A percentile compares a stretch with the other conserved stretches of the same genome.
phyloP scores from a whole-genome alignment of 2,329 filamentous ascomycete species.

The Phialophora expanda region DNA sequence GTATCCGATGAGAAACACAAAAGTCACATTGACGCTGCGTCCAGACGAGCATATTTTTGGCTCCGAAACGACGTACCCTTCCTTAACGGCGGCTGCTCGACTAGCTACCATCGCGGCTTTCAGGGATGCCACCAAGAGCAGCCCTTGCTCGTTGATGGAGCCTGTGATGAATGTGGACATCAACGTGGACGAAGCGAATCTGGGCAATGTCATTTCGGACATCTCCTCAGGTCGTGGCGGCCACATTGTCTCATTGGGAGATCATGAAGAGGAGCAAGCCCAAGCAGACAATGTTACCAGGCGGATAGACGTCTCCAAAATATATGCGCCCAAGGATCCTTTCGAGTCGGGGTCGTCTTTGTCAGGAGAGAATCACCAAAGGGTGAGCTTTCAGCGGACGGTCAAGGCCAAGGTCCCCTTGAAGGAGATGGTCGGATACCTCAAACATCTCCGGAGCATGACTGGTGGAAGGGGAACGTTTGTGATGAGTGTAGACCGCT shows the following conservation, averaged over 20 bases:
- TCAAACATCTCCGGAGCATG: slow-evolving; percentile 84
- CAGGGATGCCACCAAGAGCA: slow-evolving; percentile 61
- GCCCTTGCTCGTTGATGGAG: slow-evolving; percentile 75
- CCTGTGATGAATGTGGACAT: slow-evolving; percentile 93
- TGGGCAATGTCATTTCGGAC: slow-evolving; percentile 83
- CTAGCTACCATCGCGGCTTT: slow-evolving; percentile 73
- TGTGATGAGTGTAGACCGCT: slow-evolving; percentile 74
- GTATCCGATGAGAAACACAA: slow-evolving; percentile 78
- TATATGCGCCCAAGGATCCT: slow-evolving; percentile 88
- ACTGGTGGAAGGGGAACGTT: slow-evolving; percentile 83
- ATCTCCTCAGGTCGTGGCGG: slow-evolving; percentile 75
- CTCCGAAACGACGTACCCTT: slow-evolving; percentile 69
- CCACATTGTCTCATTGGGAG: slow-evolving; percentile 72
- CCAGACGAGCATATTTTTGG: slow-evolving; percentile 68
- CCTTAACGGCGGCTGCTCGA: slow-evolving; percentile 69
- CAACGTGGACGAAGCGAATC: slow-evolving; percentile 77
- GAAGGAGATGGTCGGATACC: slow-evolving; percentile 95
- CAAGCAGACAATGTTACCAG: slow-evolving; percentile 42
- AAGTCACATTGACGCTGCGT: slow-evolving; percentile 73
- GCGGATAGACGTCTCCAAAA: slow-evolving; percentile 70
- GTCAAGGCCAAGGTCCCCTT: slow-evolving; percentile 88
- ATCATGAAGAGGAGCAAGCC: slow-evolving; percentile 47
- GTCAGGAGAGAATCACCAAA: slow-evolving; percentile 39
- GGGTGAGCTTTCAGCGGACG: slow-evolving; percentile 57
- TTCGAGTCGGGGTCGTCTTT: slow-evolving; percentile 59